phyloP scores from a whole-genome alignment of 1,284 basidiomycete genomes.

The Boletellus deceptivus region DNA sequence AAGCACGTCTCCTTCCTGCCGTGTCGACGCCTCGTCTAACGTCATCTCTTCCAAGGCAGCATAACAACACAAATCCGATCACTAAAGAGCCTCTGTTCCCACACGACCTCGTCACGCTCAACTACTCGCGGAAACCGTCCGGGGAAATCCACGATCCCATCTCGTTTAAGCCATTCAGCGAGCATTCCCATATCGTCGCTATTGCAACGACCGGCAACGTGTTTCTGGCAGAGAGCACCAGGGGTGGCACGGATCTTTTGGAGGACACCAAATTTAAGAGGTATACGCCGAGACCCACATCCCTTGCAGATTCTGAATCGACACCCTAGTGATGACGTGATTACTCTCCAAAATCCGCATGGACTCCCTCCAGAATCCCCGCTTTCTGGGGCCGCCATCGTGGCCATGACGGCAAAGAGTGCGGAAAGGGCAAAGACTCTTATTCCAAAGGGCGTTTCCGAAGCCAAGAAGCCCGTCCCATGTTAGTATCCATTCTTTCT shows the following conservation, averaged over 20 bases:
- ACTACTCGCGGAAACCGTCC: constrained; percentile 80
- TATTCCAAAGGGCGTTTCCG: constrained; percentile 37
- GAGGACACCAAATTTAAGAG: constrained; percentile 85
- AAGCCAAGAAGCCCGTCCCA: constrained; percentile 57
- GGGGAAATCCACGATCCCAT: constrained; percentile 89
- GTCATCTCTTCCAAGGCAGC: constrained; percentile 47
- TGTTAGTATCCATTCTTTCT: constrained; percentile 45
- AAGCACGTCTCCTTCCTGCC: constrained; percentile 56
- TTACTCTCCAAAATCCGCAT: constrained; percentile 90
- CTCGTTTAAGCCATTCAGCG: constrained; percentile 89
- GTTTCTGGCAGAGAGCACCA: constrained; percentile 87
- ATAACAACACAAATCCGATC: constrained; percentile 81
- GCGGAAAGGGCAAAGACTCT: constrained; percentile 36
- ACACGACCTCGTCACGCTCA: constrained; percentile 81
- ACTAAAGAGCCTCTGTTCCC: constrained; percentile 81
- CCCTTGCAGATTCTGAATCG: constrained; percentile 1
- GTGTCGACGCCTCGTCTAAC: constrained; percentile 19
- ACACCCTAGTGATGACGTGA: constrained; percentile 72
- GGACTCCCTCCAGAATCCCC: constrained; percentile 59
- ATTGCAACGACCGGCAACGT: constrained; percentile 91
- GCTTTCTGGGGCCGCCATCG: constrained; percentile 34
- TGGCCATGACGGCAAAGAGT: constrained; percentile 29
- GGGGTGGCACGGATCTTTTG: constrained; percentile 83
- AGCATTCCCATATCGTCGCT: constrained; percentile 89
- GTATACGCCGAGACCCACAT: constrained; percentile 36